A percentile compares a stretch with the other conserved stretches of the same genome.
These are phyloP conservation scores for Podaxis rugospora DNA, from an alignment of 768 basidiomycete species.

Conservation along the genomic window DNA sequence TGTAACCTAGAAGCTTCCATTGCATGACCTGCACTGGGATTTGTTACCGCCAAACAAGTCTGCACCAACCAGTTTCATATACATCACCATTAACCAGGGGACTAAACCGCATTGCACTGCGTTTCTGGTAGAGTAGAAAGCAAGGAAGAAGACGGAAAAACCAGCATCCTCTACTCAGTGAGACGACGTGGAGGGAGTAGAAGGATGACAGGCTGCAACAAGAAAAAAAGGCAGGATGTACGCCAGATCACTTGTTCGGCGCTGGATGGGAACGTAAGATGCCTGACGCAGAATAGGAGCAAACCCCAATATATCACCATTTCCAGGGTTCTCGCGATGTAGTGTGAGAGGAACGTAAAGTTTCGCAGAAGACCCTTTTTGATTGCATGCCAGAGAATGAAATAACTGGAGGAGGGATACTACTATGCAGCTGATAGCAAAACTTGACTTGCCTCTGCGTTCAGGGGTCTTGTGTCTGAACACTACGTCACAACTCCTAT, in stretches of 20 bases:
- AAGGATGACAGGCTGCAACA: background rate
- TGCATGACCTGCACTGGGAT: no score
- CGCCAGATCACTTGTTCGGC: background rate
- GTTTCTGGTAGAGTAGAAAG: background rate
- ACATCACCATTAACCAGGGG: no score
- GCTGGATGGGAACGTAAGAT: background rate
- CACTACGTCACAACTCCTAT: no score
- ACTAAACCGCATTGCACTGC: background rate
- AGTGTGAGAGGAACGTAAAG: background rate
- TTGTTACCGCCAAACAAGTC: no score
- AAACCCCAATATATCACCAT: background rate
- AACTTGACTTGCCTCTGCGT: no score
- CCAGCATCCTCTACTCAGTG: background rate
- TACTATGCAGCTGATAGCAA: no score
- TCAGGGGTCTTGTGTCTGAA: no score
- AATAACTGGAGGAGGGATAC: background rate
- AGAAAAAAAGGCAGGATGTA: background rate
- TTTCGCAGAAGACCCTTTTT: background rate
- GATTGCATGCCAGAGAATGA: background rate
- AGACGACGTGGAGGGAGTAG: background rate
- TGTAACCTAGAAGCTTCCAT: no score
- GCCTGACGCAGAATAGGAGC: background rate
- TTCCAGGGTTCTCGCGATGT: background rate
- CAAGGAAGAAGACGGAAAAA: background rate
- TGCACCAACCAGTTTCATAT: no score